A percentile compares a stretch with the other conserved stretches of the same genome.
These are phyloP conservation scores for Candida tibetensis DNA, from an alignment of 805 yeast genomes.

Conservation along the genomic window DNA sequence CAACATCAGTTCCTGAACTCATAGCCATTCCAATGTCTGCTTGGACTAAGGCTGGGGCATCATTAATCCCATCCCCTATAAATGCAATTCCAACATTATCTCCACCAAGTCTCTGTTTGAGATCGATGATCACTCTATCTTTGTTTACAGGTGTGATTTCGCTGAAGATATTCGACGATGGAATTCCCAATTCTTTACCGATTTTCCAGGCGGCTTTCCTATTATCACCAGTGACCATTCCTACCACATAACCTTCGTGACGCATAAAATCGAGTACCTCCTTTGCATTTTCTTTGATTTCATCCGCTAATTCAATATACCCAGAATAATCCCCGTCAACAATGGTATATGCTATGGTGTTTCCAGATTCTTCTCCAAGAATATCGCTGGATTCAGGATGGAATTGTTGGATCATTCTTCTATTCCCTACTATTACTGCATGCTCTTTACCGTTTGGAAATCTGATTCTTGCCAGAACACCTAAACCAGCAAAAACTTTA, in stretches of 20 bases:
- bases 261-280: slow-evolving; percentile 56
- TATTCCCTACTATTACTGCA: slow-evolving; percentile 53
- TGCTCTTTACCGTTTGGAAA: slow-evolving; percentile 21
- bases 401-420: slow-evolving; percentile 33
- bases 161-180: slow-evolving; percentile 61
- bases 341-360: slow-evolving; percentile 54
- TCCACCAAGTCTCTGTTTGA: slow-evolving; percentile 47
- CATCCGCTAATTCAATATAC: slow-evolving; percentile 63
- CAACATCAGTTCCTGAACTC: slow-evolving; percentile 91
- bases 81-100: slow-evolving; percentile 59
- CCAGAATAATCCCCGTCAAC: slow-evolving; percentile 63
- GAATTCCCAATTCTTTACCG: slow-evolving; percentile 67
- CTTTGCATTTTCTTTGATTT: slow-evolving; percentile 61
- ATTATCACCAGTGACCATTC: slow-evolving; percentile 90
- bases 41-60: slow-evolving; percentile 90
- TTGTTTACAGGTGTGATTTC: slow-evolving; percentile 78
- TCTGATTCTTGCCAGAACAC: slow-evolving; percentile 41
- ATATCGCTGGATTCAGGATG: slow-evolving; percentile 13
- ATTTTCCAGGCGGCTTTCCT: slow-evolving; percentile 57
- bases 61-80: slow-evolving; percentile 97
- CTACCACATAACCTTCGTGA: slow-evolving; percentile 56
- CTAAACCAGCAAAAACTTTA: slow-evolving; percentile 42
- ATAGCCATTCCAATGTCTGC: slow-evolving; percentile 91
- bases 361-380: slow-evolving; percentile 19
- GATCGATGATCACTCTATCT: slow-evolving; percentile 57